Conservation (phyloP, 2,329 filamentous ascomycete genomes). For the Aspergillus terreus region DNA sequence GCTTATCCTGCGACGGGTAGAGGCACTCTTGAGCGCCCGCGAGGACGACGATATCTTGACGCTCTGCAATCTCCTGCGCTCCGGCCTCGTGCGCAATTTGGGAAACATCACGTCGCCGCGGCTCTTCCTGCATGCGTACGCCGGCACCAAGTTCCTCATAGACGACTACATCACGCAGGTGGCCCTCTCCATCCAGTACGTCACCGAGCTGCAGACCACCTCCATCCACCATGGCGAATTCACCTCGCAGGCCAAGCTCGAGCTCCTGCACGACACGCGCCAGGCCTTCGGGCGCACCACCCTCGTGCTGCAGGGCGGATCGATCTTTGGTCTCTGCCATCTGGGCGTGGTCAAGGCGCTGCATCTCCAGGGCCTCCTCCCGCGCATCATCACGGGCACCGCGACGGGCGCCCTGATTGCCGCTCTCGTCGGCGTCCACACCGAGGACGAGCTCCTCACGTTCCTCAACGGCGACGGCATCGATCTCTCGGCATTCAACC, state of each 20-base stretch:
- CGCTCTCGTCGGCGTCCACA: conserved; percentile 81
- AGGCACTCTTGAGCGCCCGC: conserved; percentile 65
- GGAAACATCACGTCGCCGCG: conserved; percentile 81
- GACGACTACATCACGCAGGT: conserved; percentile 87
- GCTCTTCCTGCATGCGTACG: conserved; percentile 80
- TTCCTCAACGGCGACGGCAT: conserved; percentile 77
- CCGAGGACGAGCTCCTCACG: conserved; percentile 74
- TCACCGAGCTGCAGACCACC: conserved; percentile 63
- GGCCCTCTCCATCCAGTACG: conserved; percentile 73
- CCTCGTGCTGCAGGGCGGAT: conserved; percentile 81
- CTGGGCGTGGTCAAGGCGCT: conserved; percentile 86
- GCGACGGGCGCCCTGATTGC: conserved; percentile 88
- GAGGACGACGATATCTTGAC: conserved; percentile 69
- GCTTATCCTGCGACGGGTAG: conserved; percentile 73
- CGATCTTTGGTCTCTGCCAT: conserved; percentile 88
- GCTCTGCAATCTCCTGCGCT: conserved; percentile 75
- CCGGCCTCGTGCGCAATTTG: conserved; percentile 74
- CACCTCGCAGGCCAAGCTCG: conserved; percentile 74
- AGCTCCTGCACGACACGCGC: conserved; percentile 80
- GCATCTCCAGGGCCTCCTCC: conserved; percentile 73
- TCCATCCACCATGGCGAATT: conserved; percentile 50
- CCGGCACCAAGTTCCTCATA: conserved; percentile 84
- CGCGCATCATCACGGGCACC: conserved; percentile 86
- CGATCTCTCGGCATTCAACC: conserved; percentile 74
- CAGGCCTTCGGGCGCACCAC: conserved; percentile 85